Evolutionary conservation across 768 basidiomycete species (phyloP), one percentile per base, ranked within the genome.

Genomic region (Suillus luteus): DNA sequence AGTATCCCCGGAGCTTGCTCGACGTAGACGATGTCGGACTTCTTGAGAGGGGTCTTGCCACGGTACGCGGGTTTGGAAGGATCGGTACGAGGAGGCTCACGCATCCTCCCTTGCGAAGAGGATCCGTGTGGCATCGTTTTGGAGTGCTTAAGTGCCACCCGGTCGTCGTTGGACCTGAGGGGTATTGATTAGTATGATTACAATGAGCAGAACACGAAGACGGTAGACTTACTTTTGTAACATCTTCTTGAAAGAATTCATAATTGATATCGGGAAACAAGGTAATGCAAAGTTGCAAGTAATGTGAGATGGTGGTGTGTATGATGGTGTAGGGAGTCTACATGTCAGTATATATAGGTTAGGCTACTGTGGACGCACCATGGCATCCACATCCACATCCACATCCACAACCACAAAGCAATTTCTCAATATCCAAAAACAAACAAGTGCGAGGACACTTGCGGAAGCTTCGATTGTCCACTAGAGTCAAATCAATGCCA

Each of bases 41-140:
- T 44, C 27, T 66, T 63, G 14, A 68, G 63, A 17, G 67, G 65
- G 10, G 27, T 22, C 51, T 64, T 66, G 48, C 65, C 66, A 22
- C 62, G 59, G 49, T 64, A 66, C 15, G 62, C 60, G 9, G 61
- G 62, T 46, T 55, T 63, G 40, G 19, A 27, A 22, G 41, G 27
- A 27, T 64, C 55, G 24, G 22, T 9, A 19, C 31, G 31, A 38
- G 22, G 27, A 48, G 46, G 22, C 37, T 62, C 62, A 2, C 51
- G n/a, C 31, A 48, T 33, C 22, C 58, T 65, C 22, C 51, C 38
- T 17, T 35, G 51, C 33, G 65, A 66, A 44, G 60, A 61, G 9
- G 49, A 11, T 24, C 14, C 37, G 27, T 48, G 24, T n/a, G 67
- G 65, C 67, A 67, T 66, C 27, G 67, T 64, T 6, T 52, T 62